Percentiles rank a stretch among this genome's conserved stretches.
Evolutionary conservation across 2,329 filamentous ascomycete genomes (phyloP).

Genomic region (Fusarium sp.): DNA sequence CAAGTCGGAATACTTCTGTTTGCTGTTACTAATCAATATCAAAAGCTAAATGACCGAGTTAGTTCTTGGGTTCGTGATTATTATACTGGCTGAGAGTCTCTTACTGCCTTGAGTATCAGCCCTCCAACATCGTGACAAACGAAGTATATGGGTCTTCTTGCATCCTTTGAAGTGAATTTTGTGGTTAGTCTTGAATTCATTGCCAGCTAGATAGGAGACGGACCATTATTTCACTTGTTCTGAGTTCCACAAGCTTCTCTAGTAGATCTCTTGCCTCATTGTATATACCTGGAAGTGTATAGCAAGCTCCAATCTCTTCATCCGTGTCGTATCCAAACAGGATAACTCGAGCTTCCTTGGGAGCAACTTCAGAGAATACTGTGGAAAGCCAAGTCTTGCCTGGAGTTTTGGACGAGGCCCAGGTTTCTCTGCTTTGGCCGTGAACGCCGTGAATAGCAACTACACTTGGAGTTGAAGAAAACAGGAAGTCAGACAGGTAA

Average conservation of each 20-base stretch:
- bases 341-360: not conserved
- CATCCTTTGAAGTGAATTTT: not conserved
- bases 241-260: not conserved
- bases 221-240: constrained; percentile 3
- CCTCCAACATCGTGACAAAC: constrained; percentile 15
- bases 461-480: not conserved
- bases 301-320: not conserved
- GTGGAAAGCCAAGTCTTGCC: not conserved
- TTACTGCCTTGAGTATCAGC: constrained; percentile 10
- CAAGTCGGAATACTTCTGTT: not conserved
- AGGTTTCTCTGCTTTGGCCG: not conserved
- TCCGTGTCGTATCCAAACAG: not conserved
- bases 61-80: not conserved
- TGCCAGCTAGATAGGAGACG: not conserved
- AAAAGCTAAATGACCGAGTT: not conserved
- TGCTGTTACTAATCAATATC: not conserved
- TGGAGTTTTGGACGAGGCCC: not conserved
- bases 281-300: not conserved
- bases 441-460: not conserved
- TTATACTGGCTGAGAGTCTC: not conserved
- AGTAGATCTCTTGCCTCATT: not conserved
- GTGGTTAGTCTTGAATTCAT: not conserved
- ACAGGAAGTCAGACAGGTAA: not conserved
- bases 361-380: not conserved
- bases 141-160: constrained; percentile 4